Evolutionary conservation across 2,329 filamentous ascomycete species (phyloP), one percentile per base, ranked within the genome.

Genomic region (Ophiostoma montium): DNA sequence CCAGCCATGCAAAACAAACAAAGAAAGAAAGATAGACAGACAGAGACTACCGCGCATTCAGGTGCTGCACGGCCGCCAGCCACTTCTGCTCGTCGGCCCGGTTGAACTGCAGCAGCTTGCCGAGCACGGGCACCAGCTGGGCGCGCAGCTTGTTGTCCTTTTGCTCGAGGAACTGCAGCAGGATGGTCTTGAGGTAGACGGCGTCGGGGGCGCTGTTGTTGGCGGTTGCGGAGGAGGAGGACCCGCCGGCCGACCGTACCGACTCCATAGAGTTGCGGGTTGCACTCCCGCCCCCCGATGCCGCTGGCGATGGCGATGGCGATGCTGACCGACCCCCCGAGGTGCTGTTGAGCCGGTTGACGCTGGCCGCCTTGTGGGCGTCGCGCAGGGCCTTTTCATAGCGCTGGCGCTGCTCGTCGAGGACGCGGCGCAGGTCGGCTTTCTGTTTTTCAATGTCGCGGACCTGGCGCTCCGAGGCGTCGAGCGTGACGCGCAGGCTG

Each of bases 381-480:
- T 80, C 76, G 64, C 84, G 87, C 55, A 82, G 78, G 4, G 89
- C 64, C 67, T 86, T 90, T 61, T 95, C 89, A 53, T 90, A 78
- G 12, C 84, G 77, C 49, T 74, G 70, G 55, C 83, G 82, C 27
- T 80, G 78, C 56, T 95, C 89, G 57, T 95, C 87, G 2, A 94
- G 73, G 31, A 83, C 72, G 38, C 79, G 77, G 42, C 84, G 76
- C 46, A 94, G 67, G 52, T 95, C 88, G 0, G 71, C 68, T 55
- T 82, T 84, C 60, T 94, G 86, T 65, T 80, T 86, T 63, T 95
- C 89, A 5, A 85, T 71, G n/a, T 92, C 84, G 30, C 52, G 76
- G 0, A 85, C 79, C 63, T 94, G 86, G 60, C 76, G 80, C 65
- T 98, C 92, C 33, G 84, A 90, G 44, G 86, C 85, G 57, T 96